Percentiles rank a stretch among this genome's conserved stretches.
These are phyloP conservation scores for Sclerotinia borealis DNA, from an alignment of 2,329 filamentous ascomycete genomes.

Conservation along the genomic window DNA sequence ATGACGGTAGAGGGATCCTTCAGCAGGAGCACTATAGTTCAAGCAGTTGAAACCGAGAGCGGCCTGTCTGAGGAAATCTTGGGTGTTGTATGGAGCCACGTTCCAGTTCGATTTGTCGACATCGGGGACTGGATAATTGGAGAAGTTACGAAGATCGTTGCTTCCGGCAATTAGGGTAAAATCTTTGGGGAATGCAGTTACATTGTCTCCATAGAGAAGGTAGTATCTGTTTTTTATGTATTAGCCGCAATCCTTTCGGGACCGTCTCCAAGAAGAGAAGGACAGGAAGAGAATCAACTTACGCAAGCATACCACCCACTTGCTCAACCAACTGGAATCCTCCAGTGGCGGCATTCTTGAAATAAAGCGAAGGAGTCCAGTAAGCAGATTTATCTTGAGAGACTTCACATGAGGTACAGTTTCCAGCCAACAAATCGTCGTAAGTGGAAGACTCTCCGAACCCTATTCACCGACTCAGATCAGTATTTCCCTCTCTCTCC, in stretches of 20 bases:
- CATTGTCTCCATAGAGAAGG: slow-evolving; percentile 56
- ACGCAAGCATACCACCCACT: slow-evolving; percentile 80
- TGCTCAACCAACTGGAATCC: slow-evolving; percentile 60
- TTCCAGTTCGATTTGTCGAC: slow-evolving; percentile 66
- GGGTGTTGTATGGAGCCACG: slow-evolving; percentile 47
- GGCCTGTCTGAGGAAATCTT: slow-evolving; percentile 67
- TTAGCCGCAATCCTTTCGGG: neutral
- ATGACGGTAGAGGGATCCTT: slow-evolving; percentile 70
- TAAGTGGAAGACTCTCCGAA: slow-evolving; percentile 55
- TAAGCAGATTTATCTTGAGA: slow-evolving; percentile 59
- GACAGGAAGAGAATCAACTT: slow-evolving; percentile 38
- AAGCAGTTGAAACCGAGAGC: slow-evolving; percentile 94
- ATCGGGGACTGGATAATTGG: slow-evolving; percentile 54
- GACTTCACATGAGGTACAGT: slow-evolving; percentile 61
- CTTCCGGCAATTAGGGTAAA: slow-evolving; percentile 82
- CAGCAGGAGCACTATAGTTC: slow-evolving; percentile 56
- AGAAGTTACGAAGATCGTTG: slow-evolving; percentile 61
- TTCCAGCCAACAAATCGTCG: slow-evolving; percentile 50
- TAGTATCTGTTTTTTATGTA: slow-evolving; percentile 61
- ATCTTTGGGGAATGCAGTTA: slow-evolving; percentile 67
- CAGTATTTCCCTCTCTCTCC: neutral
- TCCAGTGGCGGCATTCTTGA: slow-evolving; percentile 34
- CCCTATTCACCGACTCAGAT: slow-evolving; percentile 39
- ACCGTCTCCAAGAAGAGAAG: neutral
- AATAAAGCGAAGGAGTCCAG: slow-evolving; percentile 58